phyloP scores from a whole-genome alignment of 345 rosid species.

The Gossypium raimondii region DNA sequence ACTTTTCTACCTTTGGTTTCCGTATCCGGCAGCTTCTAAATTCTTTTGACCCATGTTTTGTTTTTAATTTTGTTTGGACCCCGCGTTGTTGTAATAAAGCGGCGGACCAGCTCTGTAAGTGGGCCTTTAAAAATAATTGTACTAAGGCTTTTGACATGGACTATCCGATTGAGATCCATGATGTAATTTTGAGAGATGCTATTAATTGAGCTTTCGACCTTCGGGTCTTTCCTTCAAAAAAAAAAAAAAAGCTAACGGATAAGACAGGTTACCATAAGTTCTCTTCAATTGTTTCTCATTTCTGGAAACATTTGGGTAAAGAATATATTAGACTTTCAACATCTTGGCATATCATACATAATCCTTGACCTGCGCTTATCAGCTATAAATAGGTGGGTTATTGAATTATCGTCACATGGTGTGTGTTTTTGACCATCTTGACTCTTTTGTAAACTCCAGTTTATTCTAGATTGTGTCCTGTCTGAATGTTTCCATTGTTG shows the following conservation, averaged over 20 bases:
- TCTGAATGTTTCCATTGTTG: constrained; percentile 39
- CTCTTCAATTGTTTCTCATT: background rate
- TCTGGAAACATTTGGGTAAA: background rate
- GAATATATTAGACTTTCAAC: background rate
- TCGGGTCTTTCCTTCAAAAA: too few relatives aligned
- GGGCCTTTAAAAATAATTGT: too few relatives aligned
- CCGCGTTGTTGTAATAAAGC: too few relatives aligned
- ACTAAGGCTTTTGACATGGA: too few relatives aligned
- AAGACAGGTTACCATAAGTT: background rate
- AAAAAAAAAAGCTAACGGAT: background rate
- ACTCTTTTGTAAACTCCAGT: background rate
- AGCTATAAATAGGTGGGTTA: background rate
- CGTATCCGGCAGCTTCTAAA: too few relatives aligned
- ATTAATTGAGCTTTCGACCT: too few relatives aligned
- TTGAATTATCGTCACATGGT: background rate
- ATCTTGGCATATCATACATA: background rate
- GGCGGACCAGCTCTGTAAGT: too few relatives aligned
- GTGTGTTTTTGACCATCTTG: background rate
- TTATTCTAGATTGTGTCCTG: constrained; percentile 31
- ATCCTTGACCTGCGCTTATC: background rate
- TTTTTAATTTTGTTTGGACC: too few relatives aligned
- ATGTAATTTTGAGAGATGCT: too few relatives aligned
- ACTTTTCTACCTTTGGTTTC: too few relatives aligned
- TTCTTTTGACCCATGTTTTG: too few relatives aligned
- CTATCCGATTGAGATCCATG: too few relatives aligned